These are phyloP conservation scores for Dactylonectria macrodidyma DNA, from an alignment of 2,329 filamentous ascomycete species.

Conservation along the genomic window DNA sequence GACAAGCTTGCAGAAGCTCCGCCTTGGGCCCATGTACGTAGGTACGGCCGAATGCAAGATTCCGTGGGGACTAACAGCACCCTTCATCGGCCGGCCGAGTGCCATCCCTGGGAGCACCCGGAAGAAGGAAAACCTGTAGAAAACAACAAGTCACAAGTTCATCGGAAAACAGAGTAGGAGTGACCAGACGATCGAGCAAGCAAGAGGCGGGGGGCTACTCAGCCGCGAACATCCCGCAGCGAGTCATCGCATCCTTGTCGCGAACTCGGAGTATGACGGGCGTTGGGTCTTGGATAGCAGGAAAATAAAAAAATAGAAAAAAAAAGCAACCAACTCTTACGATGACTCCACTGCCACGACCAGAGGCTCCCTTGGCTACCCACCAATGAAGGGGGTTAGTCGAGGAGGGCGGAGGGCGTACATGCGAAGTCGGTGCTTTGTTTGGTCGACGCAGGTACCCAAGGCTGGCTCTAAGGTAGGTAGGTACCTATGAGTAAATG, in stretches of 20 bases:
- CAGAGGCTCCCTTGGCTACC: slow-evolving; percentile 10
- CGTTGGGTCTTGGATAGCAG: slow-evolving; percentile 22
- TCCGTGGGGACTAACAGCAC: slow-evolving; percentile 43
- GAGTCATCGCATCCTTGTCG: slow-evolving; percentile 19
- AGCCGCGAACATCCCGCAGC: slow-evolving; percentile 4
- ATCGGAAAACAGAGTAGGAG: neutral
- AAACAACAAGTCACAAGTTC: slow-evolving; percentile 11
- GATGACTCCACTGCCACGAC: slow-evolving; percentile 20
- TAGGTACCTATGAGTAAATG: neutral
- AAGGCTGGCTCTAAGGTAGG: slow-evolving; percentile 13
- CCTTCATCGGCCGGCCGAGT: slow-evolving; percentile 35
- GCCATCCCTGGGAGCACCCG: slow-evolving; percentile 28
- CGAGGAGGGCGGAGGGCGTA: slow-evolving; percentile 5
- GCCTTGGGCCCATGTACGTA: slow-evolving; percentile 35
- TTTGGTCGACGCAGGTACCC: slow-evolving; percentile 32
- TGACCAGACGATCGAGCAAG: neutral
- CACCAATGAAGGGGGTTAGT: slow-evolving; percentile 3
- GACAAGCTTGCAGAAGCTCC: slow-evolving; percentile 38
- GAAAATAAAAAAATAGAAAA: slow-evolving; percentile 4
- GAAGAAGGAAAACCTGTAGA: slow-evolving; percentile 23
- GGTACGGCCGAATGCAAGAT: slow-evolving; percentile 49
- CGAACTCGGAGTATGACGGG: slow-evolving; percentile 23
- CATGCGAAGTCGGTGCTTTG: slow-evolving; percentile 2
- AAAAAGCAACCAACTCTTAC: slow-evolving; percentile 24
- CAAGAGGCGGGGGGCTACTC: neutral